A percentile compares a stretch with the other conserved stretches of the same genome.
phyloP scores from a whole-genome alignment of 148 eudicot genomes.

The Talinum fruticosum region DNA sequence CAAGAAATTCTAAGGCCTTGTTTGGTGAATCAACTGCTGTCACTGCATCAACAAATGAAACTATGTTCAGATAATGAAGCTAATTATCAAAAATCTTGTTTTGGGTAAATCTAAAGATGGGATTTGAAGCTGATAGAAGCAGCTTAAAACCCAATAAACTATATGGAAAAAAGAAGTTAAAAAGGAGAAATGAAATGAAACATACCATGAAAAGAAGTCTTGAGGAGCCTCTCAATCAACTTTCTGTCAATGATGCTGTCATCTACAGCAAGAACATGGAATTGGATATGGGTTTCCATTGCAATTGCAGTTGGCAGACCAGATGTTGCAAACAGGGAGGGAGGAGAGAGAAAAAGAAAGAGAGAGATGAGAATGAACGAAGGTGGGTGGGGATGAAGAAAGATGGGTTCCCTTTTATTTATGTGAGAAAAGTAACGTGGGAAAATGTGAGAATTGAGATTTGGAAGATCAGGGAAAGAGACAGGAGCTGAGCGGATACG shows the following conservation, averaged over 20 bases:
- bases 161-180: background rate
- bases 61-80: slow-evolving; percentile 3
- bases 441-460: background rate
- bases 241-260: slow-evolving; percentile 34
- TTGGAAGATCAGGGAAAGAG: background rate
- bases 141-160: background rate
- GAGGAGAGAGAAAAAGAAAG: too few species aligned
- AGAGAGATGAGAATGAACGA: background rate
- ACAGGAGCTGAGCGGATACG: background rate
- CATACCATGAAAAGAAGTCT: slow-evolving; percentile 36
- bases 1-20: slow-evolving; percentile 33
- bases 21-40: slow-evolving; percentile 36
- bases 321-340: too few species aligned
- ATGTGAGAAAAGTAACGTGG: background rate
- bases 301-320: too few species aligned
- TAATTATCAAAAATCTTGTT: background rate
- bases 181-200: too few species aligned
- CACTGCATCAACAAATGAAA: slow-evolving; percentile 21
- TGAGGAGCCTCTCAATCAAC: slow-evolving; percentile 32
- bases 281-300: slow-evolving; percentile 31
- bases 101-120: background rate
- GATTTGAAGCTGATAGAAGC: background rate
- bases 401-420: too few species aligned
- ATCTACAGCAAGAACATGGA: slow-evolving; percentile 38
- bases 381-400: too few species aligned